These are phyloP conservation scores for Bromus sterilis DNA, from an alignment of 176 grass and related monocot genomes.

Conservation along the genomic window DNA sequence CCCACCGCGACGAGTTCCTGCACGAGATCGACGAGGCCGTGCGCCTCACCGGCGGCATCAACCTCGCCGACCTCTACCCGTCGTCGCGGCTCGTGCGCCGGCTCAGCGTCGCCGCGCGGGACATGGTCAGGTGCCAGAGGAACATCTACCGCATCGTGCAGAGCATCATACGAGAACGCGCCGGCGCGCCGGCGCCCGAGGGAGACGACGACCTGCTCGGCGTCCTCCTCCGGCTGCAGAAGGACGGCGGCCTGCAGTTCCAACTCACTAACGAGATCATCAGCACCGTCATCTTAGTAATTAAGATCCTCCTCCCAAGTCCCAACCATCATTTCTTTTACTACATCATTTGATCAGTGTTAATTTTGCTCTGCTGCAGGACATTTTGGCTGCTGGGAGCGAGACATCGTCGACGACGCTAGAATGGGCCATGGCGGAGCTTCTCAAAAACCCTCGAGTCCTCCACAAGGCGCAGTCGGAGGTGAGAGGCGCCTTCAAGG, in stretches of 20 bases:
- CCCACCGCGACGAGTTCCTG: constrained; percentile 13
- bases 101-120: background rate
- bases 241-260: constrained; percentile 4
- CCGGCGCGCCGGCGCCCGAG: background rate
- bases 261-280: constrained; percentile 16
- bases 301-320: too few species aligned
- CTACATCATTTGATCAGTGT: too few species aligned
- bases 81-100: constrained; percentile 3
- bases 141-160: constrained; percentile 20
- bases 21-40: background rate
- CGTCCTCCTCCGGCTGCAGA: constrained; percentile 25
- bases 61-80: constrained; percentile 31
- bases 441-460: constrained; percentile 9
- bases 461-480: constrained; percentile 11
- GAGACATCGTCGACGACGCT: constrained; percentile 29
- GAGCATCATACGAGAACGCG: constrained; percentile 23
- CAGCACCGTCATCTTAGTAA: constrained; percentile 30
- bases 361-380: background rate
- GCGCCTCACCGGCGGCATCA: constrained; percentile 3
- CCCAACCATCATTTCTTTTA: too few species aligned
- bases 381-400: constrained; percentile 21
- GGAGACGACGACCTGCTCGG: constrained; percentile 23
- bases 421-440: constrained; percentile 24
- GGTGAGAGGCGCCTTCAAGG: constrained; percentile 3
- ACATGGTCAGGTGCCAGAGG: constrained; percentile 5